phyloP scores from a whole-genome alignment of 305 asterid species.

The Solanum chacoense region DNA sequence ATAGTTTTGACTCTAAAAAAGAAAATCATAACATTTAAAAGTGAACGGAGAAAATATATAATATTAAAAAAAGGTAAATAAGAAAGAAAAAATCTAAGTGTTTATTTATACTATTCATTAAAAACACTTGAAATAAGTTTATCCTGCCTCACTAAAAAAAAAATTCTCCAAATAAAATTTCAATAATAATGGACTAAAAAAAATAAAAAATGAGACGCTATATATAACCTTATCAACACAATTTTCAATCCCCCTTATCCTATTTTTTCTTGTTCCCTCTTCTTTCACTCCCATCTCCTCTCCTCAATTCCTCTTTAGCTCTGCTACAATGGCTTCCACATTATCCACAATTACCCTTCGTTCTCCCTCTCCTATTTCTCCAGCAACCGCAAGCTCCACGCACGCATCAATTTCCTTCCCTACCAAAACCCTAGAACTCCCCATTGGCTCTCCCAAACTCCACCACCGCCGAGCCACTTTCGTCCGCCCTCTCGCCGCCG shows the following conservation, averaged over 20 bases:
- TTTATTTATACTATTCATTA: no score
- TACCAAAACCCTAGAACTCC: constrained; percentile 31
- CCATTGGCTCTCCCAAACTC: constrained; percentile 17
- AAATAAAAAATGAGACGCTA: neutral
- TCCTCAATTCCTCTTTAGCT: neutral
- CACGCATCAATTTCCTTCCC: constrained; percentile 19
- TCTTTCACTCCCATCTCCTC: constrained; percentile 4
- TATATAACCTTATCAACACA: constrained; percentile 50
- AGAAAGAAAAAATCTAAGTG: no score
- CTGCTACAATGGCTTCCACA: constrained; percentile 4
- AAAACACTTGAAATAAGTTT: no score
- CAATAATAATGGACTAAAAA: neutral
- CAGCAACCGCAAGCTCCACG: neutral
- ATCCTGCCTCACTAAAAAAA: neutral
- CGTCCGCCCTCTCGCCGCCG: constrained; percentile 57
- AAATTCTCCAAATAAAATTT: neutral
- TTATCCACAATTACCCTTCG: constrained; percentile 5
- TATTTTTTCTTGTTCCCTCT: neutral
- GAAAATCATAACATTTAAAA: no score
- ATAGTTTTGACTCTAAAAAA: no score
- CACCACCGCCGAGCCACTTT: constrained; percentile 37
- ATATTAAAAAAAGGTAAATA: no score
- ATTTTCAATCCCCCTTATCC: constrained; percentile 18
- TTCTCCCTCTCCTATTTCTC: neutral
- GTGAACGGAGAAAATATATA: no score